Evolutionary conservation across 192 early-diverging fungal genomes (phyloP), one percentile per base, ranked within the genome.

Genomic region (Coemansia sp.): DNA sequence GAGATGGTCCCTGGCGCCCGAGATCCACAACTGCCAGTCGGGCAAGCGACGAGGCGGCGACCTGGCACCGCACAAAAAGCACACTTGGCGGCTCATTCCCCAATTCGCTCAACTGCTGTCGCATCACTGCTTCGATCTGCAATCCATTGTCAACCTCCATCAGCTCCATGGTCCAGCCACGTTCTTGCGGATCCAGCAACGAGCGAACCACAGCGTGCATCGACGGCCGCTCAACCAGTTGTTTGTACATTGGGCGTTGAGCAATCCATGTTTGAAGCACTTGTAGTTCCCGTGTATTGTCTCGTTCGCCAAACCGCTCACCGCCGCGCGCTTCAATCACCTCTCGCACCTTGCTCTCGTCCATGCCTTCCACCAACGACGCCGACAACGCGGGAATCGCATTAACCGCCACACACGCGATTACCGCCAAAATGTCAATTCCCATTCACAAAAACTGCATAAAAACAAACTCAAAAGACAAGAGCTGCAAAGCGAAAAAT

Each of bases 301-400:
- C 76, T 52, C 54, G 68, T 26, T 79, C 76, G 58, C 76, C 76
- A 60, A 79, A 79, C 58, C 67, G 37, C n/a, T 72, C 70, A 56
- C 76, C 70, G 0, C 70, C 67, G 17, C 72, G 76, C 15, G 10
- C n/a, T 21, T 38, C 52, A 2, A 79, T 48, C 17, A 73, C 64
- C 9, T 56, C 57, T 1, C 48, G 36, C 15, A 66, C 37, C 23
- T 56, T 9, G 38, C 21, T 18, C 5, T 38, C 49, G 3, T 37
- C 5, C 4, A 9, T 14, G 0, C 31, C 38, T 23, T 40, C 44
- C 4, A 3, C 28, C 34, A 15, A 40, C 58, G 12, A 52, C 52
- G 23, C 24, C 9, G 63, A 55, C 7, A 79, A 53, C 21, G 36
- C 23, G 3, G 76, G 76, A 31, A 54, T 66, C 60, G 76, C 70